Evolutionary conservation across 495 filamentous ascomycete species (phyloP).

Genomic region (Geopyxis carbonaria): DNA sequence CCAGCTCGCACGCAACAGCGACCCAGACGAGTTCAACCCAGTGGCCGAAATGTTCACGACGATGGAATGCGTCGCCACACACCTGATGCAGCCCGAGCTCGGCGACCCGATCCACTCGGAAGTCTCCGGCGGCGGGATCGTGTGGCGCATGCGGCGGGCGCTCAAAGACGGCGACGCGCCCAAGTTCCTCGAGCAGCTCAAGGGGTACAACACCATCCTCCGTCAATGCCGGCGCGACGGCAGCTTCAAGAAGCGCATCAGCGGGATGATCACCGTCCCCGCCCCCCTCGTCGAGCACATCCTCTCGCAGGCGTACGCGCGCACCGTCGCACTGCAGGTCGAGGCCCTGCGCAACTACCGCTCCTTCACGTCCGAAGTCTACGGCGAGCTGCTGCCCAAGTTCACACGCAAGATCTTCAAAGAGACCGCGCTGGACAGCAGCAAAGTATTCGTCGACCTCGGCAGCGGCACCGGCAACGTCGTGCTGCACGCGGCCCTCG

Average conservation of each 20-base stretch:
- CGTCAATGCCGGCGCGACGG: slow-evolving; percentile 42
- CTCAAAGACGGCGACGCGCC: slow-evolving; percentile 43
- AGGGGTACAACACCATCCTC: slow-evolving; percentile 58
- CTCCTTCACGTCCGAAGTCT: slow-evolving; percentile 77
- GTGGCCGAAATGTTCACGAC: slow-evolving; percentile 69
- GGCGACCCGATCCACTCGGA: slow-evolving; percentile 52
- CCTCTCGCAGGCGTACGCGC: slow-evolving; percentile 72
- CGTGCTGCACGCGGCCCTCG: slow-evolving; percentile 79
- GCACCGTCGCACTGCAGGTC: slow-evolving; percentile 77
- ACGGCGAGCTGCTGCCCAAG: slow-evolving; percentile 74
- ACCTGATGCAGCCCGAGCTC: slow-evolving; percentile 55
- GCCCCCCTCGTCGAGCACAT: slow-evolving; percentile 62
- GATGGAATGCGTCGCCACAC: slow-evolving; percentile 51
- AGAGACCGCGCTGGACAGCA: slow-evolving; percentile 56
- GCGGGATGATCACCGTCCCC: slow-evolving; percentile 43
- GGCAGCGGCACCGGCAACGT: slow-evolving; percentile 94
- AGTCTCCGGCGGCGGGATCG: slow-evolving; percentile 53
- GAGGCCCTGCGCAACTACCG: slow-evolving; percentile 66
- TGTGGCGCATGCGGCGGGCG: slow-evolving; percentile 32
- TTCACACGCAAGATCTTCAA: slow-evolving; percentile 62
- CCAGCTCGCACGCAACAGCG: slow-evolving; percentile 56
- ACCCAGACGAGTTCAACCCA: slow-evolving; percentile 64
- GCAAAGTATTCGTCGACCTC: slow-evolving; percentile 79
- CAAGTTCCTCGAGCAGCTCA: slow-evolving; percentile 51
- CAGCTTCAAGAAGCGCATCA: slow-evolving; percentile 51